A percentile compares a stretch with the other conserved stretches of the same genome.
Conservation (phyloP, 2,329 filamentous ascomycete species). For the Stagonosporopsis vannaccii region DNA sequence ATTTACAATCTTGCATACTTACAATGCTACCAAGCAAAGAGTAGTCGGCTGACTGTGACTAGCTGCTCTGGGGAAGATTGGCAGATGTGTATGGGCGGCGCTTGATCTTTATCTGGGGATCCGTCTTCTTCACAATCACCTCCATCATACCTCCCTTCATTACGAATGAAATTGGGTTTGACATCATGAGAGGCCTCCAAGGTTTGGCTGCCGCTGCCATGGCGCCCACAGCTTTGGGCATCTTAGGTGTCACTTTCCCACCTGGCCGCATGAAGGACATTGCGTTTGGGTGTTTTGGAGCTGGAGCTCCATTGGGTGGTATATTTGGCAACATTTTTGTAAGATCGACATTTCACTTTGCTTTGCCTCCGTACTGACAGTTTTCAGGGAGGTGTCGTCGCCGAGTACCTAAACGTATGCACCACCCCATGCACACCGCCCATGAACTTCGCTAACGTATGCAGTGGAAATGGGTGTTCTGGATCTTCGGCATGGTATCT, state of each 20-base stretch:
- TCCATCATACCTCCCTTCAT: conserved; percentile 69
- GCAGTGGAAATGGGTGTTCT: conserved; percentile 52
- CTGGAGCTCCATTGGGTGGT: conserved; percentile 69
- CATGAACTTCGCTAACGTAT: neutral
- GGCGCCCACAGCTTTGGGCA: conserved; percentile 74
- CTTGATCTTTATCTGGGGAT: conserved; percentile 69
- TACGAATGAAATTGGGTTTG: conserved; percentile 71
- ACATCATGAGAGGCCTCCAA: conserved; percentile 71
- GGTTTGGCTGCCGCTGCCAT: conserved; percentile 73
- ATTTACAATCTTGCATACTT: conserved; percentile 1
- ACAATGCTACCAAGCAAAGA: neutral
- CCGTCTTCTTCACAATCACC: conserved; percentile 67
- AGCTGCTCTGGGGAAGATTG: conserved; percentile 70
- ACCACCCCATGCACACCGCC: neutral
- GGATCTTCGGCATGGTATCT: conserved; percentile 67
- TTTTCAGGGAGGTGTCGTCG: conserved; percentile 63
- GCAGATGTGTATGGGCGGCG: conserved; percentile 73
- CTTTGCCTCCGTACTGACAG: conserved; percentile 6
- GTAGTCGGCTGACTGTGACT: neutral
- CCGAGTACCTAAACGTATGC: conserved; percentile 56
- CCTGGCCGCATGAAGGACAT: conserved; percentile 75
- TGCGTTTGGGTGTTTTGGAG: conserved; percentile 62
- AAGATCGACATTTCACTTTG: neutral
- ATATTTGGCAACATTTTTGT: conserved; percentile 69
- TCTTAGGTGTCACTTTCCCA: conserved; percentile 71